These are phyloP conservation scores for Rubus idaeus DNA, from an alignment of 306 rosid genomes.

Conservation along the genomic window DNA sequence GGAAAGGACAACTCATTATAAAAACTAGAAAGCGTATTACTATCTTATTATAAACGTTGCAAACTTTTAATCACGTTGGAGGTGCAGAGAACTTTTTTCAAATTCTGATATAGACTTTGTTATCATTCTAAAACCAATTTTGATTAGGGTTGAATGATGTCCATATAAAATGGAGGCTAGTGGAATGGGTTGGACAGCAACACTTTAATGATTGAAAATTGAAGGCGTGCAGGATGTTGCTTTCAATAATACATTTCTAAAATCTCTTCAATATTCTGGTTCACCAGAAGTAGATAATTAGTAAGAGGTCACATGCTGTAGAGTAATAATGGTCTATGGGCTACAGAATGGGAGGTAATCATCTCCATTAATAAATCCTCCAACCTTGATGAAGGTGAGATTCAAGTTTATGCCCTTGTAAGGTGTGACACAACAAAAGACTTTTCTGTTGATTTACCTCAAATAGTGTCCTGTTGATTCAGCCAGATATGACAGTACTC, in stretches of 20 bases:
- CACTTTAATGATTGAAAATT: neutral
- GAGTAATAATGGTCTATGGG: neutral
- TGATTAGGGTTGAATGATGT: neutral
- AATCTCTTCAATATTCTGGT: neutral
- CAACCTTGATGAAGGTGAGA: neutral
- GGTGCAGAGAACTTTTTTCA: too few species aligned
- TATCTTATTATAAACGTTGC: too few species aligned
- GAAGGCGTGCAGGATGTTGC: neutral
- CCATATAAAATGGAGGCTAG: neutral
- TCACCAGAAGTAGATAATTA: neutral
- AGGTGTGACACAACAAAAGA: neutral
- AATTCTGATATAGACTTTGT: neutral
- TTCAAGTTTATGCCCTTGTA: neutral
- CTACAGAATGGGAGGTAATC: neutral
- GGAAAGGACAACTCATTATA: neutral
- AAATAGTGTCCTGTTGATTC: neutral
- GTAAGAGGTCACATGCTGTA: neutral
- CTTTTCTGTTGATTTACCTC: neutral
- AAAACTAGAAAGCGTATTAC: neutral
- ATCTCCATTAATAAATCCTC: neutral
- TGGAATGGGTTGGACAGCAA: neutral
- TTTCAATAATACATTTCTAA: neutral
- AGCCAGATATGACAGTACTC: neutral
- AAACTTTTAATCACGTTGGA: too few species aligned
- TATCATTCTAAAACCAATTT: neutral